Evolutionary conservation across 306 rosid genomes (phyloP), one percentile per base, ranked within the genome.

Genomic region (Macrotyloma uniflorum): DNA sequence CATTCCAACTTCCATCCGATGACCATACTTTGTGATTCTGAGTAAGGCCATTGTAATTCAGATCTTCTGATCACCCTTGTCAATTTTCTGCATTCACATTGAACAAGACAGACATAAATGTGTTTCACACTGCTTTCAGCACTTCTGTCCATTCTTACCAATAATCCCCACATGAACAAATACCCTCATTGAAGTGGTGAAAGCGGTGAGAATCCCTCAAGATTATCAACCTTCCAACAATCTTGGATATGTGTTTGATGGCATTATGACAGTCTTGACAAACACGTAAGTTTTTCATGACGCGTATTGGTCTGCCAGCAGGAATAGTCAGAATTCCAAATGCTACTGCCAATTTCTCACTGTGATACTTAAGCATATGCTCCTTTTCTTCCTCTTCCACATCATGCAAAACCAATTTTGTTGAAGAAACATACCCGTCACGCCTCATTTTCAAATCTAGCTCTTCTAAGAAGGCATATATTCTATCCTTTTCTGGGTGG

Each of bases 341-440:
- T 75, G 96, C 97, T 67, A 92, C 96, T 12, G 93, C 97, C 77
- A 92, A 75, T 86, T 89, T 92, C 85, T 92, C 97, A 79, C 96
- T 89, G 80, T 92, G 96, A 83, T 89, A 86, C 85, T 78, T 92
- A 62, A 90, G 91, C 92, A 89, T 86, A 13, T 86, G 88, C 73
- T 87, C 91, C 84, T 90, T 92, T 83, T 87, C 97, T 74, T 90
- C 92, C 82, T 89, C 96, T 80, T 89, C 92, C 84, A 90, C 97
- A 58, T 92, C 97, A 79, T 90, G 97, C 75, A 92, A 76, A 83
- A 90, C 93, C 87, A 86, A 74, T 64, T 90, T 90, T 20, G 91
- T 91, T 69, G 86, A 89, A 74, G 91, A 80, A 86, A 90, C 89
- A 71, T 86, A 90, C 72, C 97, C 97, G 54, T 90, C 90, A 11